A percentile compares a stretch with the other conserved stretches of the same genome.
Conservation (phyloP, 768 basidiomycete genomes). For the Hydnum rufescens region DNA sequence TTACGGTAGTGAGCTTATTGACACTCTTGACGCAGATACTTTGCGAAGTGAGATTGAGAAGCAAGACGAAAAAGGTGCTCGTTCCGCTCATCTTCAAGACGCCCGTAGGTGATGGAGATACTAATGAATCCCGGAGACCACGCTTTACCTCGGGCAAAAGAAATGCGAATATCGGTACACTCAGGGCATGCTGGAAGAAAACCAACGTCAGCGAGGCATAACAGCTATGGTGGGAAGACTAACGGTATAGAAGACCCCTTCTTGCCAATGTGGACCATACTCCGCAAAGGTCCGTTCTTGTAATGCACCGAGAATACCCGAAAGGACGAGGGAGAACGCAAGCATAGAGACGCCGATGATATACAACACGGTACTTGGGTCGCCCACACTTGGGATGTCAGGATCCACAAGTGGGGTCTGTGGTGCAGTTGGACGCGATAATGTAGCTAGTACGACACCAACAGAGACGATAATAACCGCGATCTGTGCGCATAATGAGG, state of each 20-base stretch:
- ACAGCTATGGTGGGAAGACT: slow-evolving; percentile 9
- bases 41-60: slow-evolving; percentile 48
- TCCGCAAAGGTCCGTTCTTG: slow-evolving; percentile 57
- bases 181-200: slow-evolving; percentile 45
- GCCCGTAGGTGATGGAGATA: neutral
- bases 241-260: slow-evolving; percentile 72
- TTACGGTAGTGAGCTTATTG: slow-evolving; percentile 57
- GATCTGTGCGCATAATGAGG: slow-evolving; percentile 18
- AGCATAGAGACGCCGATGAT: slow-evolving; percentile 51
- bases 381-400: neutral
- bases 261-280: slow-evolving; percentile 66
- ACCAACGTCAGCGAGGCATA: neutral
- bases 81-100: neutral
- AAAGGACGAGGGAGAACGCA: slow-evolving; percentile 40
- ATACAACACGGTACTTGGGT: slow-evolving; percentile 27
- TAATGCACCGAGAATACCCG: slow-evolving; percentile 46
- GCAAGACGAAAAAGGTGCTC: slow-evolving; percentile 21
- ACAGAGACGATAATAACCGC: slow-evolving; percentile 46
- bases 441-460: slow-evolving; percentile 54
- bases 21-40: slow-evolving; percentile 70
- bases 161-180: slow-evolving; percentile 48
- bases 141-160: slow-evolving; percentile 24
- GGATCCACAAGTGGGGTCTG: neutral
- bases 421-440: slow-evolving; percentile 32
- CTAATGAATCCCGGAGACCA: slow-evolving; percentile 4